Percentiles rank a stretch among this genome's conserved stretches.
These are phyloP conservation scores for Pichia ethanolica DNA, from an alignment of 805 yeast species.

Conservation along the genomic window DNA sequence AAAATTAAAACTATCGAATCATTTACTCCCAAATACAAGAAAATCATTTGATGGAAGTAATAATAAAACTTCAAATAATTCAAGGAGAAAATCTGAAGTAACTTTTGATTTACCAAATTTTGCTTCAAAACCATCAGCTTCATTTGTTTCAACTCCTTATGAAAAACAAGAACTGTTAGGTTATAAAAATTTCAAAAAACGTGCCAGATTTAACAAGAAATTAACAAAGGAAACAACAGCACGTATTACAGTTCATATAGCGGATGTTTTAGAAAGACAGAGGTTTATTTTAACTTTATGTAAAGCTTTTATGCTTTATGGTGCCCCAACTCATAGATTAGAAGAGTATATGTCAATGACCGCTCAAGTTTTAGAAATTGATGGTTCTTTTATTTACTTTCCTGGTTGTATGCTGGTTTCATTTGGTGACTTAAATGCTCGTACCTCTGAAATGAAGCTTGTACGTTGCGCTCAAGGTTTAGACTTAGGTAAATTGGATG, in stretches of 20 bases:
- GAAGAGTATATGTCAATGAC: conserved; percentile 94
- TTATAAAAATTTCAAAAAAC: conserved; percentile 17
- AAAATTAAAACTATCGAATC: background rate
- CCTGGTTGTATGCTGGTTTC: conserved; percentile 96
- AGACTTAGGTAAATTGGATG: conserved; percentile 71
- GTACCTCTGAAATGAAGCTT: conserved; percentile 89
- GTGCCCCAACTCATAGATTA: conserved; percentile 92
- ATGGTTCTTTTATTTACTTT: conserved; percentile 83
- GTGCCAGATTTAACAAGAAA: conserved; percentile 22
- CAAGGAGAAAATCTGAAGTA: conserved; percentile 1
- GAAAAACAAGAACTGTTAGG: conserved; percentile 7
- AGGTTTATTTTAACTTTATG: conserved; percentile 79
- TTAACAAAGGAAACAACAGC: conserved; percentile 41
- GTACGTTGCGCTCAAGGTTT: conserved; percentile 87
- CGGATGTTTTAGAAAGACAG: conserved; percentile 81
- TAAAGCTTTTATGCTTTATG: conserved; percentile 84
- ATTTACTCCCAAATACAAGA: too few relatives aligned
- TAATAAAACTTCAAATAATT: too few relatives aligned
- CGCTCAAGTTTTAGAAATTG: conserved; percentile 84
- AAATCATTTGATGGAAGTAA: too few relatives aligned
- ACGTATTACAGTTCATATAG: conserved; percentile 87
- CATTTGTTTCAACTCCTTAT: background rate
- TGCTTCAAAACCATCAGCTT: conserved; percentile 2
- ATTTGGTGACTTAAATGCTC: conserved; percentile 88
- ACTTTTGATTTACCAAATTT: conserved; percentile 11